Percentiles rank a stretch among this genome's conserved stretches.
Evolutionary conservation across 108 stramenopile species (phyloP).

Genomic region (Fistulifera pelliculosa): DNA sequence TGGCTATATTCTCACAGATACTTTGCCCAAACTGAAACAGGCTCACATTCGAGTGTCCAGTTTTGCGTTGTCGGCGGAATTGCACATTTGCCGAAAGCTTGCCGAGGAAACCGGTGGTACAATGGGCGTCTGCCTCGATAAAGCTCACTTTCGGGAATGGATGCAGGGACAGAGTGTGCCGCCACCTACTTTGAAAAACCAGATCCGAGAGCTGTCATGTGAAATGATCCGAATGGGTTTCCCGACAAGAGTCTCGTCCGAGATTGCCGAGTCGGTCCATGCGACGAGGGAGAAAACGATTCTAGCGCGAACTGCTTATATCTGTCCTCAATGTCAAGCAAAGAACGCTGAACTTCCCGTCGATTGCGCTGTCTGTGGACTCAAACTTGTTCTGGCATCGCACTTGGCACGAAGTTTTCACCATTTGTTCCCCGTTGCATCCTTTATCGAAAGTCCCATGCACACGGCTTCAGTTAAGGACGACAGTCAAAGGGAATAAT

Average conservation of each 20-base stretch:
- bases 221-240: conserved; percentile 86
- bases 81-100: conserved; percentile 70
- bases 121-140: conserved; percentile 70
- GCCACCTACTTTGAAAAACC: conserved; percentile 29
- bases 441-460: conserved; percentile 53
- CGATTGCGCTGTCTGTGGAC: conserved; percentile 84
- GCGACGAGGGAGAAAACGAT: conserved; percentile 43
- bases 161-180: conserved; percentile 65
- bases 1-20: conserved; percentile 61
- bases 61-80: conserved; percentile 65
- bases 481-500: too few species aligned
- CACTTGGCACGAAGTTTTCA: conserved; percentile 87
- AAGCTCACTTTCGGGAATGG: conserved; percentile 63
- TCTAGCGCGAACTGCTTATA: conserved; percentile 63
- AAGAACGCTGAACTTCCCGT: conserved; percentile 62
- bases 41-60: conserved; percentile 64
- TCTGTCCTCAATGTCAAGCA: conserved; percentile 76
- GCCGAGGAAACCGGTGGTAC: conserved; percentile 69
- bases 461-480: too few species aligned
- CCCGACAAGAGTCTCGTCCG: conserved; percentile 52
- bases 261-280: conserved; percentile 68
- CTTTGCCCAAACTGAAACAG: conserved; percentile 45
- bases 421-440: conserved; percentile 87
- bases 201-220: conserved; percentile 26
- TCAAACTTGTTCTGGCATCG: conserved; percentile 78